phyloP scores from a whole-genome alignment of 371 early-diverging fungal genomes.

The Apophysomyces ossiformis region DNA sequence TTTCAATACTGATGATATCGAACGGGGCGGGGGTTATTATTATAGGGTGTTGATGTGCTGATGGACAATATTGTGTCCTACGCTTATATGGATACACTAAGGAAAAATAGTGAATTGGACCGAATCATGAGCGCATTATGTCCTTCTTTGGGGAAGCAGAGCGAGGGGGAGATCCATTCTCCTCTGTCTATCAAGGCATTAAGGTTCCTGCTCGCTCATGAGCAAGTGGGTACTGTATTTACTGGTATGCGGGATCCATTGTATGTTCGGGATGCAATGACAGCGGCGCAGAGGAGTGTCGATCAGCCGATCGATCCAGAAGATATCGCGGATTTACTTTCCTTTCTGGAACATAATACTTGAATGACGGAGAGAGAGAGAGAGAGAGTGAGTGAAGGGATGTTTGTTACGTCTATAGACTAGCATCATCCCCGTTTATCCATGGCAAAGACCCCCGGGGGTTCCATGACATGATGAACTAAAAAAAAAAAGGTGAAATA shows the following conservation, averaged over 20 bases:
- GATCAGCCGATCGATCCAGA: constrained; percentile 26
- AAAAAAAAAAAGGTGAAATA: no score
- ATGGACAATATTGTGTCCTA: constrained; percentile 51
- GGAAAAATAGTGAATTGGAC: constrained; percentile 70
- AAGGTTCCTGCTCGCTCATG: constrained; percentile 52
- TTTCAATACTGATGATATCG: no score
- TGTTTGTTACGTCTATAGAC: no score
- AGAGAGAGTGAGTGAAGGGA: background rate
- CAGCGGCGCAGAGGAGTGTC: constrained; percentile 27
- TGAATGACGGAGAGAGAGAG: background rate
- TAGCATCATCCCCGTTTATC: no score
- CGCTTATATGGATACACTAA: constrained; percentile 60
- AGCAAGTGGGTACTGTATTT: constrained; percentile 67
- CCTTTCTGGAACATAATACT: background rate
- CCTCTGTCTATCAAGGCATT: constrained; percentile 60
- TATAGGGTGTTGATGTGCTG: constrained; percentile 37
- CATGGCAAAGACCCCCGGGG: no score
- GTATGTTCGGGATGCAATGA: constrained; percentile 66
- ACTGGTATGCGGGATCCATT: constrained; percentile 70
- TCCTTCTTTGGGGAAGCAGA: constrained; percentile 35
- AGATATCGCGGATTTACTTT: constrained; percentile 31
- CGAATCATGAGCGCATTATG: constrained; percentile 62
- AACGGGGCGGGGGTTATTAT: no score
- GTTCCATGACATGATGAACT: no score
- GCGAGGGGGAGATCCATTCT: constrained; percentile 43